Evolutionary conservation across 306 rosid genomes (phyloP).

Genomic region (Cucumis melo): DNA sequence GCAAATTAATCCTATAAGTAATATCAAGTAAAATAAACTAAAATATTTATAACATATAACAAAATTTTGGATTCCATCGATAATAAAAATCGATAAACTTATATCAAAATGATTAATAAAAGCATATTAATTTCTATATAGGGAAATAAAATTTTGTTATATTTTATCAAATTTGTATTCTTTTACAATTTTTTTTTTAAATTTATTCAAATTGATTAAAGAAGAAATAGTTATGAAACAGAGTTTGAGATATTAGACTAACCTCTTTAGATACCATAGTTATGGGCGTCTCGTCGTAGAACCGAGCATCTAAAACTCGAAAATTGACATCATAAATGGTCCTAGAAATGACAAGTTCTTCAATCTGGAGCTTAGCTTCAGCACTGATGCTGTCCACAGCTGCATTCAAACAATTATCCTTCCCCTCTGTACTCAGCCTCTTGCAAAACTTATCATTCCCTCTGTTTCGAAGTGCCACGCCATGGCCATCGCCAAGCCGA

Average conservation of each 20-base stretch:
- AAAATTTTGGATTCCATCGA: no score
- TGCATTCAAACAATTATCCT: neutral
- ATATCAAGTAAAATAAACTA: no score
- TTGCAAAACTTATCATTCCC: neutral
- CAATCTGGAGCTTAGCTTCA: neutral
- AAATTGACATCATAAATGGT: neutral
- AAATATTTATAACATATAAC: no score
- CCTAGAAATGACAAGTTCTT: slow-evolving; percentile 4
- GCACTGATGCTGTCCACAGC: neutral
- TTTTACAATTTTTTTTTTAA: no score
- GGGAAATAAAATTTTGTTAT: no score
- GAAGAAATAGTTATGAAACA: no score
- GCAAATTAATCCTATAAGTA: no score
- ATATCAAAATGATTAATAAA: no score
- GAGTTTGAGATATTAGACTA: neutral
- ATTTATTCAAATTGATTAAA: no score
- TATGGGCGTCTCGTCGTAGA: neutral
- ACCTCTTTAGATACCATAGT: slow-evolving; percentile 1
- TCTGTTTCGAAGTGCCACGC: neutral
- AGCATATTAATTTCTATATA: no score
- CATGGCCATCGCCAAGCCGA: neutral
- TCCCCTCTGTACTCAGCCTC: neutral
- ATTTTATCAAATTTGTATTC: no score
- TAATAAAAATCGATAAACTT: no score
- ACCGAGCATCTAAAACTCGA: neutral